Conservation (phyloP, 2,329 filamentous ascomycete genomes). For the Aspergillus sp. region DNA sequence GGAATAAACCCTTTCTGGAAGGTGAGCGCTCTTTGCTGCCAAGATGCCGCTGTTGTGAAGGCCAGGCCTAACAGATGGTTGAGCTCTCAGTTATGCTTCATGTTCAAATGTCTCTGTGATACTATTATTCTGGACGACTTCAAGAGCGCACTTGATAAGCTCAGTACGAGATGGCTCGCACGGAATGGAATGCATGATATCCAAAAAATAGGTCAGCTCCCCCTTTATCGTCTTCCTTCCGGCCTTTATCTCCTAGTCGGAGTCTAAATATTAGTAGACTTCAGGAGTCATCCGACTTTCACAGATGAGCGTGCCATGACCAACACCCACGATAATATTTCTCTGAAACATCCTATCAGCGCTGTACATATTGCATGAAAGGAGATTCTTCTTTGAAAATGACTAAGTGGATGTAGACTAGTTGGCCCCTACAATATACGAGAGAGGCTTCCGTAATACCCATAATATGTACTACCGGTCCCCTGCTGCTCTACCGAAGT, state of each 20-base stretch:
- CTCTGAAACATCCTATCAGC: neutral
- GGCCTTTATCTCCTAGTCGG: neutral
- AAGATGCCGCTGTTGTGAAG: no score
- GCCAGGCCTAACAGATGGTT: no score
- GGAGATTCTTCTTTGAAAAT: neutral
- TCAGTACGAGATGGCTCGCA: neutral
- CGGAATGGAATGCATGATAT: neutral
- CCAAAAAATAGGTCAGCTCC: neutral
- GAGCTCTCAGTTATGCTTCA: constrained; percentile 48
- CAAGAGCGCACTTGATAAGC: constrained; percentile 55
- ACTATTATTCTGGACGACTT: constrained; percentile 68
- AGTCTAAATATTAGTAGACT: neutral
- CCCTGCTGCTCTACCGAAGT: no score
- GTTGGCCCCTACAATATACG: no score
- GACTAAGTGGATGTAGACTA: no score
- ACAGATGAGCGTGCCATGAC: neutral
- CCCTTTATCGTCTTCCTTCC: neutral
- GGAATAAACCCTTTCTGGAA: constrained; percentile 67
- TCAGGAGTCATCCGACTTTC: neutral
- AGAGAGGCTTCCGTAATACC: no score
- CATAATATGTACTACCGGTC: no score
- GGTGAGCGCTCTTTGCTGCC: constrained; percentile 16
- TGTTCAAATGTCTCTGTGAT: constrained; percentile 68
- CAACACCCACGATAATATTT: neutral
- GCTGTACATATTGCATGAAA: neutral